These are phyloP conservation scores for Epichloe typhina DNA, from an alignment of 2,329 filamentous ascomycete species.

Conservation along the genomic window DNA sequence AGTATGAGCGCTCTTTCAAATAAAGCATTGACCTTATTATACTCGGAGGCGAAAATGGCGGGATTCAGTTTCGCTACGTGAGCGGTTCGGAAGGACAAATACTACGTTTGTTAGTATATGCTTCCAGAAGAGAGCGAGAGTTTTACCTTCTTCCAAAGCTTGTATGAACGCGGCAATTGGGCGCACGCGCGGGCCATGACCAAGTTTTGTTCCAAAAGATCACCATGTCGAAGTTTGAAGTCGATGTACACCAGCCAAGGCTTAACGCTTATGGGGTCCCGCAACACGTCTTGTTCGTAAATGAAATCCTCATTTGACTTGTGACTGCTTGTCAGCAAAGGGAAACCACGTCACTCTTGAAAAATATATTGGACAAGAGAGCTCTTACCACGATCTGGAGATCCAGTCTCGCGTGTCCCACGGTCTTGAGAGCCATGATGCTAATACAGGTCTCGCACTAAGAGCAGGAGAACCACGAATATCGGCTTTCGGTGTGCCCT, in stretches of 20 bases:
- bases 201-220: conserved; percentile 68
- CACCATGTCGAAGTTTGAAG: conserved; percentile 81
- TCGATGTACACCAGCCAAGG: conserved; percentile 93
- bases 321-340: conserved; percentile 10
- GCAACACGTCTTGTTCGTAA: conserved; percentile 91
- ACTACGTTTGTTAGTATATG: conserved; percentile 33
- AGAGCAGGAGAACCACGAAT: not conserved
- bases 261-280: conserved; percentile 73
- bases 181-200: conserved; percentile 83
- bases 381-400: conserved; percentile 21
- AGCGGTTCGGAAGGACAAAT: conserved; percentile 70
- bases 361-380: not conserved
- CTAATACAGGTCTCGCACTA: not conserved
- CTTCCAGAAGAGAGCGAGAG: not conserved
- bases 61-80: conserved; percentile 76
- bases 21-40: conserved; percentile 83
- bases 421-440: not conserved
- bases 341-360: not conserved
- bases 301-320: conserved; percentile 79
- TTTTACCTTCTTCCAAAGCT: conserved; percentile 86
- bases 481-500: not conserved
- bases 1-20: conserved; percentile 88
- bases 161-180: conserved; percentile 87
- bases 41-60: conserved; percentile 66
- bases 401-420: not conserved